Conservation (phyloP, 1,284 basidiomycete species). For the Pseudozyma tsukubaensis region DNA sequence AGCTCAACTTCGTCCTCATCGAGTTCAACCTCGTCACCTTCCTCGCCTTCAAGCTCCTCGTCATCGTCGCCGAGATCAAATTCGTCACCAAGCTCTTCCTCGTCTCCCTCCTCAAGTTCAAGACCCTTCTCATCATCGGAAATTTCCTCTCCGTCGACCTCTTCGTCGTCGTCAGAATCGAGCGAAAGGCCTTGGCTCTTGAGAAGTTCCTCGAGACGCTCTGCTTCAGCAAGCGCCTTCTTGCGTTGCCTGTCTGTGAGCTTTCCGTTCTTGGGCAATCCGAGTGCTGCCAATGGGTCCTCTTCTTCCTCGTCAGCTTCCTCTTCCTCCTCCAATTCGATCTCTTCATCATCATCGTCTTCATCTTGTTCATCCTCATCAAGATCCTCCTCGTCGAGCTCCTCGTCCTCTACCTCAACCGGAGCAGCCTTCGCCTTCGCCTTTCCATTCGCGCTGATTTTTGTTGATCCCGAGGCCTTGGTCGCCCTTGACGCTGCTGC, state of each 20-base stretch:
- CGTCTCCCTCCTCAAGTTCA: slow-evolving; percentile 48
- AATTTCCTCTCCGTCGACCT: slow-evolving; percentile 25
- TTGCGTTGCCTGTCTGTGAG: slow-evolving; percentile 63
- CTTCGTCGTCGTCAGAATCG: slow-evolving; percentile 51
- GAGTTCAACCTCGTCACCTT: slow-evolving; percentile 42
- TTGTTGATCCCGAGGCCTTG: slow-evolving; percentile 48
- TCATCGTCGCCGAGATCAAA: slow-evolving; percentile 41
- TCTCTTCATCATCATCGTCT: slow-evolving; percentile 38
- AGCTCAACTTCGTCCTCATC: slow-evolving; percentile 20
- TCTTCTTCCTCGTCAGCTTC: slow-evolving; percentile 41
- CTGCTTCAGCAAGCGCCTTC: slow-evolving; percentile 66
- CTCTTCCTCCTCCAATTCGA: slow-evolving; percentile 34
- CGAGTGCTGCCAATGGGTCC: slow-evolving; percentile 47
- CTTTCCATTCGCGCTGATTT: slow-evolving; percentile 24
- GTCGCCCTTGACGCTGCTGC: slow-evolving; percentile 17
- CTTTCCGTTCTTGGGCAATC: slow-evolving; percentile 60
- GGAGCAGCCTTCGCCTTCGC: slow-evolving; percentile 23
- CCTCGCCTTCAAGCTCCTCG: slow-evolving; percentile 42
- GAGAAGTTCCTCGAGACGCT: slow-evolving; percentile 65
- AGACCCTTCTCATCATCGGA: slow-evolving; percentile 35
- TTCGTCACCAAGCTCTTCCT: slow-evolving; percentile 57
- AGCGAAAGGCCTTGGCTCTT: slow-evolving; percentile 65
- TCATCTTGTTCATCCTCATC: slow-evolving; percentile 69
- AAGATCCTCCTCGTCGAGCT: slow-evolving; percentile 16
- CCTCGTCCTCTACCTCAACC: slow-evolving; percentile 41